phyloP scores from a whole-genome alignment of 2,329 filamentous ascomycete genomes.

The Cadophora sp. region DNA sequence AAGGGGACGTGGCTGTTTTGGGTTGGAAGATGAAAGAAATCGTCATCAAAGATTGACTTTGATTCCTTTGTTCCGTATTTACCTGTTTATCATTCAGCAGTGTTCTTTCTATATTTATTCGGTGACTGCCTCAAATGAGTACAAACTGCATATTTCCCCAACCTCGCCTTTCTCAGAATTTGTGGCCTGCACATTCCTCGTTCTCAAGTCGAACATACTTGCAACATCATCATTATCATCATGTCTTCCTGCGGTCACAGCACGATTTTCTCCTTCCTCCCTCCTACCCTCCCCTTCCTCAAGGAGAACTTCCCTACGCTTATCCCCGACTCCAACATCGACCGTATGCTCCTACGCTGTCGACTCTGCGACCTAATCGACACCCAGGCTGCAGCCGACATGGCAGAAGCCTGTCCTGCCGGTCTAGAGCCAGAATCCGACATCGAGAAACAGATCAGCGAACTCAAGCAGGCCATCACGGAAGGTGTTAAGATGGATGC shows the following conservation, averaged over 20 bases:
- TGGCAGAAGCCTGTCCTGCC: slow-evolving; percentile 30
- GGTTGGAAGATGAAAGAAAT: not conserved
- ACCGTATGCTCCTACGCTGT: slow-evolving; percentile 37
- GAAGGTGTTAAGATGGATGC: slow-evolving; percentile 29
- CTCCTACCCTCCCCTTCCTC: slow-evolving; percentile 35
- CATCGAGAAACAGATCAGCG: slow-evolving; percentile 33
- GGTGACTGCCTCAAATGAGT: not conserved
- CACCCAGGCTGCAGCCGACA: slow-evolving; percentile 29
- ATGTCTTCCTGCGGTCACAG: slow-evolving; percentile 31
- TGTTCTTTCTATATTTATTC: not conserved
- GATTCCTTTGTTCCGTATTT: slow-evolving; percentile 13
- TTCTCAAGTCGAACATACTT: not conserved
- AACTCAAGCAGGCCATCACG: slow-evolving; percentile 26
- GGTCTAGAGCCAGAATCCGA: slow-evolving; percentile 24
- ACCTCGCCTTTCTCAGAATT: not conserved
- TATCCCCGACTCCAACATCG: slow-evolving; percentile 25
- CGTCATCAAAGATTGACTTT: not conserved
- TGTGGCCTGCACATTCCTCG: not conserved
- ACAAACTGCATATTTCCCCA: not conserved
- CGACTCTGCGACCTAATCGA: slow-evolving; percentile 37
- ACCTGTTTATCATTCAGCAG: not conserved
- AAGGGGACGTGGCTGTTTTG: not conserved
- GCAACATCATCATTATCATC: not conserved
- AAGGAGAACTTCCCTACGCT: slow-evolving; percentile 29
- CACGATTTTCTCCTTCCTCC: slow-evolving; percentile 23